Percentiles rank a stretch among this genome's conserved stretches.
Evolutionary conservation across 192 early-diverging fungal genomes (phyloP).

Genomic region (Backusella tuberculispora): DNA sequence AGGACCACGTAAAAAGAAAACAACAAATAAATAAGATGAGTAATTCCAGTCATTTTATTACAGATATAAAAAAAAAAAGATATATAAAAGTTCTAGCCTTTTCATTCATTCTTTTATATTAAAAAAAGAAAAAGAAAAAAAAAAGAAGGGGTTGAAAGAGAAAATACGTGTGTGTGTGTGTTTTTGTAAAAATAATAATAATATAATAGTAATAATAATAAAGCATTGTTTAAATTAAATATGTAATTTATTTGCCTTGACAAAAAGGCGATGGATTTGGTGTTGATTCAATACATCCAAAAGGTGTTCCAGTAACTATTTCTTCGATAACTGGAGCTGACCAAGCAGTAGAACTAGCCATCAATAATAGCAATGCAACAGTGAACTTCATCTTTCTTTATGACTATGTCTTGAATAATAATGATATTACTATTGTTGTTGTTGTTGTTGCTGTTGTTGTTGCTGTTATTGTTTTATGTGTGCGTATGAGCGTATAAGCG

Average conservation of each 20-base stretch:
- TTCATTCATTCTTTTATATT: not conserved
- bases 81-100: not conserved
- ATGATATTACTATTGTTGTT: too few species aligned
- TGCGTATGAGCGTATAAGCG: too few species aligned
- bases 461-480: too few species aligned
- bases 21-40: not conserved
- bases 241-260: not conserved
- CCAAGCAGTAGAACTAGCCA: constrained; percentile 1
- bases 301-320: not conserved
- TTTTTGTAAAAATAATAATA: not conserved
- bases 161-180: not conserved
- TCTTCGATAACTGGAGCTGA: not conserved
- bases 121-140: not conserved
- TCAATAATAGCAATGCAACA: not conserved
- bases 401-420: not conserved
- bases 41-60: too few species aligned
- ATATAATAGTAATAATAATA: too few species aligned
- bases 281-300: constrained; percentile 9
- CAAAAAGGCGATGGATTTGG: not conserved
- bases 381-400: not conserved
- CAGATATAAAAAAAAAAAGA: not conserved
- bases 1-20: constrained; percentile 21
- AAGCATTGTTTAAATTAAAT: not conserved
- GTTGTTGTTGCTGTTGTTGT: too few species aligned
- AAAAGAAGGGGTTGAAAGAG: not conserved